phyloP scores from a whole-genome alignment of 225 moss, liverwort and hornwort species.

The Thuidium tamariscinum region DNA sequence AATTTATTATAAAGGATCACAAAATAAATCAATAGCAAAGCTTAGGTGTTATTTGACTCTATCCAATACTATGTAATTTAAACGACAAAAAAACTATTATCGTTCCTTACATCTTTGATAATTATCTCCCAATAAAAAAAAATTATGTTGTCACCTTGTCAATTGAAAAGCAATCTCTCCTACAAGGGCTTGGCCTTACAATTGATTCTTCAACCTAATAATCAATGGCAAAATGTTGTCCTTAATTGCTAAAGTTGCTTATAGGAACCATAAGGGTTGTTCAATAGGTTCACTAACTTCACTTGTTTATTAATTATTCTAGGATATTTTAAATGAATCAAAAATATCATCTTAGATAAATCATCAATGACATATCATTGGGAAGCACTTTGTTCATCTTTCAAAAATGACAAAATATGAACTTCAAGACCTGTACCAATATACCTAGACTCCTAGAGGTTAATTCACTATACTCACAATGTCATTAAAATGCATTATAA shows the following conservation, averaged over 20 bases:
- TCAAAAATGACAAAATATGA: background rate
- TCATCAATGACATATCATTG: background rate
- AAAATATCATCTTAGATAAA: background rate
- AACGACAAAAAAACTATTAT: background rate
- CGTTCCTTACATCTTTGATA: background rate
- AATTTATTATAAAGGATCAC: background rate
- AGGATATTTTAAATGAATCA: background rate
- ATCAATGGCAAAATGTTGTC: background rate
- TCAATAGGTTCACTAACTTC: background rate
- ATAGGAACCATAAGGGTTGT: background rate
- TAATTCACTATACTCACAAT: background rate
- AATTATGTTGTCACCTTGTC: background rate
- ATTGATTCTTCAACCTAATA: background rate
- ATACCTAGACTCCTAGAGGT: no score
- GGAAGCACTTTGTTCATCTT: background rate
- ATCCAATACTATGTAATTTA: background rate
- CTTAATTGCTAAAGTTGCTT: background rate
- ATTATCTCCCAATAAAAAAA: no score
- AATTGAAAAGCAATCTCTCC: background rate
- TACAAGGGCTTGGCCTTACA: rapidly evolving
- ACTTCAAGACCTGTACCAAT: no score
- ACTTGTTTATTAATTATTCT: background rate
- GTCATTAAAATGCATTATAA: background rate
- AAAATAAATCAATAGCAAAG: background rate
- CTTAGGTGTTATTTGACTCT: background rate